A percentile compares a stretch with the other conserved stretches of the same genome.
Conservation (phyloP, 768 basidiomycete genomes). For the Pleurotus citrinopileatus region DNA sequence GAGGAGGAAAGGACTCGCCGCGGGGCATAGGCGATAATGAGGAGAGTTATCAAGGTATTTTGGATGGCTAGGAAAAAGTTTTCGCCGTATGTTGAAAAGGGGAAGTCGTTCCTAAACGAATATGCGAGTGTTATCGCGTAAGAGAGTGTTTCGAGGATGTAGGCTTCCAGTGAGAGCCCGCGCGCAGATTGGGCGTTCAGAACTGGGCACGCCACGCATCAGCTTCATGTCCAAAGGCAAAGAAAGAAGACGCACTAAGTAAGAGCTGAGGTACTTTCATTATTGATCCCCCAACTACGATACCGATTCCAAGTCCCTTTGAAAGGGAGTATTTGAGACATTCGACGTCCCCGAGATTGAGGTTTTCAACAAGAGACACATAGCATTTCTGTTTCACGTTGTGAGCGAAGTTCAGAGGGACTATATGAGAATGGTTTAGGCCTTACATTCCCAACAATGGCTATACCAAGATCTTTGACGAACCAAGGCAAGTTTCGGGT, state of each 20-base stretch:
- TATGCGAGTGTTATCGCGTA: constrained; percentile 91
- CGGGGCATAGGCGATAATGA: constrained; percentile 72
- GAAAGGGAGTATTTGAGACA: constrained; percentile 93
- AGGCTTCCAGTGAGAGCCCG: constrained; percentile 85
- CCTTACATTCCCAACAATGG: constrained; percentile 77
- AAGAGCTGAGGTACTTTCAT: constrained; percentile 97
- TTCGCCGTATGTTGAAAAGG: constrained; percentile 98
- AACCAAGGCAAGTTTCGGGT: constrained; percentile 87
- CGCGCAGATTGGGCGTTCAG: constrained; percentile 71
- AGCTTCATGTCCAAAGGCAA: background rate
- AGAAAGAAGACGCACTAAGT: constrained; percentile 55
- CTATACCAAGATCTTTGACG: constrained; percentile 75
- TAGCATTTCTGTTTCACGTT: constrained; percentile 98
- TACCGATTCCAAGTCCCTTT: constrained; percentile 89
- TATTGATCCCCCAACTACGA: constrained; percentile 89
- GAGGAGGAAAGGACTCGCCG: constrained; percentile 19
- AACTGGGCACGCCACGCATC: constrained; percentile 40
- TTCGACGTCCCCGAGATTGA: constrained; percentile 69
- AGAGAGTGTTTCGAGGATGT: constrained; percentile 85
- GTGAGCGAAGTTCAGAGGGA: constrained; percentile 27
- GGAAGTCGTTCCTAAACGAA: constrained; percentile 80
- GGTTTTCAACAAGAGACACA: constrained; percentile 81
- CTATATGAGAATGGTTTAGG: background rate
- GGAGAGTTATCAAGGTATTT: constrained; percentile 83
- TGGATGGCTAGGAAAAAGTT: constrained; percentile 92